These are phyloP conservation scores for Paramecium sonneborni DNA, from an alignment of 73 alveolate genomes.

Conservation along the genomic window DNA sequence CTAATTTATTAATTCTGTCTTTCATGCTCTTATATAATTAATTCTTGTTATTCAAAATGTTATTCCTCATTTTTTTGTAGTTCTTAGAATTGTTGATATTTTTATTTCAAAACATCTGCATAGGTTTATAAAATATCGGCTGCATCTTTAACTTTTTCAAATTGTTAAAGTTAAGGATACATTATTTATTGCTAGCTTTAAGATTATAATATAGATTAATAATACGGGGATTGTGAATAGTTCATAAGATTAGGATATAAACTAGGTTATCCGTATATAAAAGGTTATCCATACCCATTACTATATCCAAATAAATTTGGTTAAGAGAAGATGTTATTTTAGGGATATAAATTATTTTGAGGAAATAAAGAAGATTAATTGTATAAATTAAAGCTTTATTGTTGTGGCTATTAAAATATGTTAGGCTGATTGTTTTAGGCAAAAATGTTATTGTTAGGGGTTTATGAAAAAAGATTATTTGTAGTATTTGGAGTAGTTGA, in stretches of 20 bases:
- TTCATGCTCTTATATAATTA: neutral
- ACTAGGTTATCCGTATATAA: neutral
- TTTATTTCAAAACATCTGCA: neutral
- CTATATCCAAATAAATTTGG: neutral
- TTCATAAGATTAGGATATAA: neutral
- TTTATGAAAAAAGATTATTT: neutral
- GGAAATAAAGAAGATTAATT: neutral
- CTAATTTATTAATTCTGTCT: neutral
- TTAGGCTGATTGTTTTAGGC: neutral
- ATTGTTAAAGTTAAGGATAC: neutral
- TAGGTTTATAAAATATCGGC: neutral
- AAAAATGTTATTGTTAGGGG: neutral
- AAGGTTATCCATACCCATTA: neutral
- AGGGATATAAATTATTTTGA: neutral
- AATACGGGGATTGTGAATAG: neutral
- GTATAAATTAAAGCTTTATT: neutral
- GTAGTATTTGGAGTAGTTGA: neutral
- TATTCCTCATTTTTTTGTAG: neutral
- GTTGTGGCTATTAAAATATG: neutral
- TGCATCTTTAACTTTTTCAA: neutral
- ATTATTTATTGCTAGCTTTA: neutral
- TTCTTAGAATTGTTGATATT: neutral
- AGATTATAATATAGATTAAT: neutral
- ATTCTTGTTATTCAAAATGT: neutral
- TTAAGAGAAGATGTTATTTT: neutral